A percentile compares a stretch with the other conserved stretches of the same genome.
Conservation (phyloP, 2,329 filamentous ascomycete species). For the Coniochaeta hoffmannii region DNA sequence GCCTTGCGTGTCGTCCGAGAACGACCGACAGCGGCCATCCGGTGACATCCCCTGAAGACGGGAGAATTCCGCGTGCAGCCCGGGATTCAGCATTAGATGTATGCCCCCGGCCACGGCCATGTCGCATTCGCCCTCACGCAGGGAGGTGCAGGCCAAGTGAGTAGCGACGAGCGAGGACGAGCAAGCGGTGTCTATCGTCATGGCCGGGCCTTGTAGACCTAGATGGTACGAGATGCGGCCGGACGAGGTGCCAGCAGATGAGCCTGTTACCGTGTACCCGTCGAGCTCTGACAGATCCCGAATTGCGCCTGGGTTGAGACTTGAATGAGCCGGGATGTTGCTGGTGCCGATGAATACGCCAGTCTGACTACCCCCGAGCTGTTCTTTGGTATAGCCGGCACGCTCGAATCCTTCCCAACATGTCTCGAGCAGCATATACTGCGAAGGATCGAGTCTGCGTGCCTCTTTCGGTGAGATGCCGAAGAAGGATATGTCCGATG, state of each 20-base stretch:
- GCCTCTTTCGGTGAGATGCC: slow-evolving; percentile 19
- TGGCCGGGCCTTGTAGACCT: slow-evolving; percentile 17
- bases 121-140: slow-evolving; percentile 12
- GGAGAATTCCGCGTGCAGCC: slow-evolving; percentile 8
- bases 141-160: slow-evolving; percentile 12
- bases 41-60: slow-evolving; percentile 13
- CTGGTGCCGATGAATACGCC: slow-evolving; percentile 19
- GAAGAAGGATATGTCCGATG: slow-evolving; percentile 17
- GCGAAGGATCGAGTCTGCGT: slow-evolving; percentile 14
- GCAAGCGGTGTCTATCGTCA: slow-evolving; percentile 21
- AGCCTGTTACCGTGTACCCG: slow-evolving; percentile 19
- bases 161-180: slow-evolving; percentile 16
- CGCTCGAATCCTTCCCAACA: slow-evolving; percentile 20
- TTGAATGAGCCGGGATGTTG: slow-evolving; percentile 13
- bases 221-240: slow-evolving; percentile 18
- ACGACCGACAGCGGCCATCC: slow-evolving; percentile 18
- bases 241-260: slow-evolving; percentile 15
- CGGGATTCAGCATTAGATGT: slow-evolving; percentile 11
- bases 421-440: slow-evolving; percentile 17
- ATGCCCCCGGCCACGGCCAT: slow-evolving; percentile 14
- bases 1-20: slow-evolving; percentile 31
- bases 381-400: slow-evolving; percentile 15
- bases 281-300: slow-evolving; percentile 12
- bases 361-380: slow-evolving; percentile 16
- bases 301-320: slow-evolving; percentile 8